Conservation (phyloP, 192 early-diverging fungal species). For the Entomortierella lignicola region DNA sequence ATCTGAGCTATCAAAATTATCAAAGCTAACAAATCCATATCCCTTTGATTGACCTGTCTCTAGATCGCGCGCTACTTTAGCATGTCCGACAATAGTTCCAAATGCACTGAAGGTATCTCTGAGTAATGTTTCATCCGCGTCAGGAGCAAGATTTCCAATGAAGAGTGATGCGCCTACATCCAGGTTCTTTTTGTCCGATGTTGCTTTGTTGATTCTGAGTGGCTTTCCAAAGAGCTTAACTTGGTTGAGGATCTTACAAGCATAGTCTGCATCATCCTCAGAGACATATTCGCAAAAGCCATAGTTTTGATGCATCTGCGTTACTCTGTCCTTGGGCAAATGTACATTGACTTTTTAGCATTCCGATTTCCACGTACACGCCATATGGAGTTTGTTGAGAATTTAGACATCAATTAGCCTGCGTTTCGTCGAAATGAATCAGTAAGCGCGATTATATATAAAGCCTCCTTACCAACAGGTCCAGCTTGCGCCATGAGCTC, state of each 20-base stretch:
- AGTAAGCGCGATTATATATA: background rate
- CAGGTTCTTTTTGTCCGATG: slow-evolving; percentile 82
- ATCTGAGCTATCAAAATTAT: slow-evolving; percentile 96
- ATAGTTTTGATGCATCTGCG: slow-evolving; percentile 93
- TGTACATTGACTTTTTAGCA: slow-evolving; percentile 83
- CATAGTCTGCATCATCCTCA: slow-evolving; percentile 96
- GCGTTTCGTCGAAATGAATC: no score
- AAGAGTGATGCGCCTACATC: slow-evolving; percentile 98
- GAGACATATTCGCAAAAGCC: slow-evolving; percentile 96
- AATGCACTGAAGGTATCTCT: slow-evolving; percentile 97
- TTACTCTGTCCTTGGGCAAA: slow-evolving; percentile 97
- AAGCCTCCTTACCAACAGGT: slow-evolving; percentile 74
- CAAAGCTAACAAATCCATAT: slow-evolving; percentile 92
- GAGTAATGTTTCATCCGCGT: slow-evolving; percentile 90
- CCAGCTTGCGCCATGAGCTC: slow-evolving; percentile 99
- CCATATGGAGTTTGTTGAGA: no score
- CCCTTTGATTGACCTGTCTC: slow-evolving; percentile 90
- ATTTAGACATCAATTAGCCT: no score
- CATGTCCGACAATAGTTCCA: slow-evolving; percentile 80
- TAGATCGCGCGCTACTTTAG: slow-evolving; percentile 82
- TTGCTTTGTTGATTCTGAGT: slow-evolving; percentile 95
- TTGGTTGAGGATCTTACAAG: slow-evolving; percentile 97
- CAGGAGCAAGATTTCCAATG: slow-evolving; percentile 95
- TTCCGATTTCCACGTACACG: background rate
- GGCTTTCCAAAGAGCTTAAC: slow-evolving; percentile 96